These are phyloP conservation scores for Neurospora sp. DNA, from an alignment of 495 filamentous ascomycete species.

Conservation along the genomic window DNA sequence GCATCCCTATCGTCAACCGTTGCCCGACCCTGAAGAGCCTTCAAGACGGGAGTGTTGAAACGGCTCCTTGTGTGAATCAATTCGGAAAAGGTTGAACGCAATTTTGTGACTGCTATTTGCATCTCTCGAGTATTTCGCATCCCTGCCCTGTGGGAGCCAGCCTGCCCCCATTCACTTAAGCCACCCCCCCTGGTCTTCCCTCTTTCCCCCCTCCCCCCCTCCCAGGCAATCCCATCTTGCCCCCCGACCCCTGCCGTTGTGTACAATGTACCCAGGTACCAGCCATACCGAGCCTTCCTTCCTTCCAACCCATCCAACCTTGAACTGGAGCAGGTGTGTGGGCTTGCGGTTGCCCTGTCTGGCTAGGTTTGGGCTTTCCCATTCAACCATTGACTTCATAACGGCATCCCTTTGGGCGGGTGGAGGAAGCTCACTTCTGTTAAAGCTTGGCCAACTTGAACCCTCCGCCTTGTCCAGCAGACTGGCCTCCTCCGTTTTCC, in stretches of 20 bases:
- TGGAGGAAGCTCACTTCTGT: slow-evolving; percentile 5
- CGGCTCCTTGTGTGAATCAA: neutral
- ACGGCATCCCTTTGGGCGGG: neutral
- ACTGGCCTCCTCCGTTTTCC: slow-evolving; percentile 1
- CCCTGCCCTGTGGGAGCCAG: neutral
- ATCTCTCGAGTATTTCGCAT: neutral
- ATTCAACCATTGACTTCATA: slow-evolving; percentile 19
- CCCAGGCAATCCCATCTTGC: neutral
- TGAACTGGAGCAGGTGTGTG: neutral
- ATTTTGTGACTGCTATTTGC: neutral
- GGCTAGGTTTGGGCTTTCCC: slow-evolving; percentile 1
- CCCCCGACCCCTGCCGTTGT: slow-evolving; percentile 1
- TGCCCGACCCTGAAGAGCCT: neutral
- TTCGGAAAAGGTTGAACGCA: neutral
- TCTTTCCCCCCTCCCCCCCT: neutral
- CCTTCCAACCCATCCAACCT: neutral
- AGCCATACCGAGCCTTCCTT: slow-evolving; percentile 2
- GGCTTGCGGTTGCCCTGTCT: neutral
- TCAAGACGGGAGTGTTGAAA: neutral
- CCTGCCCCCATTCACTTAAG: neutral
- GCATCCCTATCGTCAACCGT: neutral
- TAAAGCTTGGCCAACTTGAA: slow-evolving; percentile 13
- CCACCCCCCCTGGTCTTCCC: neutral
- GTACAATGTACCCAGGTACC: slow-evolving; percentile 1
- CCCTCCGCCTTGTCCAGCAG: neutral